These are phyloP conservation scores for Citrus cavaleriei DNA, from an alignment of 345 rosid genomes.

Conservation along the genomic window DNA sequence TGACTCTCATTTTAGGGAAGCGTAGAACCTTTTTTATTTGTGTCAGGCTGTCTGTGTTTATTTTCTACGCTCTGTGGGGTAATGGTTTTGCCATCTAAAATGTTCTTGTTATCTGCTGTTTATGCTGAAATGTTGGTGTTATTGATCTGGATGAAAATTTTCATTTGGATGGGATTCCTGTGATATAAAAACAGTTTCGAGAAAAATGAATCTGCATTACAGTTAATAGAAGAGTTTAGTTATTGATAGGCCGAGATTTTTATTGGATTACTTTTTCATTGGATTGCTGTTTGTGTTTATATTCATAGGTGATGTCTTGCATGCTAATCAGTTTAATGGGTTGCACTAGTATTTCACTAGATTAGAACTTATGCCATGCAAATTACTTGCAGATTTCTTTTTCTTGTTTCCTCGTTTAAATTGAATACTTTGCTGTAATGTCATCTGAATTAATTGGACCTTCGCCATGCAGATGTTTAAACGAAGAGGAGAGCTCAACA, in stretches of 20 bases:
- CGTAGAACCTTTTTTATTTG: neutral
- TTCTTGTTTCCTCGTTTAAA: neutral
- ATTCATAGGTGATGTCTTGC: neutral
- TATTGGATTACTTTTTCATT: neutral
- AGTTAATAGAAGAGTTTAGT: neutral
- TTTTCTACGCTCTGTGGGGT: neutral
- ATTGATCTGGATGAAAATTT: neutral
- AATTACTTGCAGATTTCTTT: neutral
- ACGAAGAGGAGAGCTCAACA: constrained; percentile 4
- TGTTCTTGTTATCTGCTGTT: neutral
- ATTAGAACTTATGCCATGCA: neutral
- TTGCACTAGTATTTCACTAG: neutral
- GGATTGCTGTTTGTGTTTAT: neutral
- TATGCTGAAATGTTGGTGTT: neutral
- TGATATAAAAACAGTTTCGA: neutral
- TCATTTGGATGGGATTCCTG: neutral
- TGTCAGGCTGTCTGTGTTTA: neutral
- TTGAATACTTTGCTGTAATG: neutral
- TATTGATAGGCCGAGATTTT: neutral
- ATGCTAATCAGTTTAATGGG: neutral
- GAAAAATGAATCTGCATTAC: neutral
- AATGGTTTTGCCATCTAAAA: neutral
- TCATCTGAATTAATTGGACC: constrained; percentile 4
- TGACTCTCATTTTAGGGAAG: neutral
- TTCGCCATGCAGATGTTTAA: constrained; percentile 40